Evolutionary conservation across 441 rosid genomes (phyloP).

Genomic region (Erodium moschatum): DNA sequence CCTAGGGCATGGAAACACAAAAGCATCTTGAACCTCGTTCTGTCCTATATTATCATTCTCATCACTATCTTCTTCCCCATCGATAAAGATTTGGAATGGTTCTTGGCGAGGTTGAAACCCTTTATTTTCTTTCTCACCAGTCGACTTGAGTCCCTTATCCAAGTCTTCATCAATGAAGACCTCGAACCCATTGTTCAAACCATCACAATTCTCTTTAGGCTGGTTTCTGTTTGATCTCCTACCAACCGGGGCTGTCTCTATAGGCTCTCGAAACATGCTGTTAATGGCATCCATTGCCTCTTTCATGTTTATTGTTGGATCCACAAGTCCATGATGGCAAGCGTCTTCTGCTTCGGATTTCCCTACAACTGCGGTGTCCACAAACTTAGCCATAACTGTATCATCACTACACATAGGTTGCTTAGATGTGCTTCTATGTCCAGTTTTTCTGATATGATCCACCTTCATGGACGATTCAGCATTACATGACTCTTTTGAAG

Average conservation of each 20-base stretch:
- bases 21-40: constrained; percentile 29
- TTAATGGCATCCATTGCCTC: constrained; percentile 80
- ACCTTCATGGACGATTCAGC: constrained; percentile 7
- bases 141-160: constrained; percentile 24
- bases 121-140: constrained; percentile 25
- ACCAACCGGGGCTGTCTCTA: constrained; percentile 45
- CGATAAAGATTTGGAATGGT: constrained; percentile 53
- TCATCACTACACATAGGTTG: constrained; percentile 32
- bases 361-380: constrained; percentile 63
- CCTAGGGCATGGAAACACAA: constrained; percentile 54
- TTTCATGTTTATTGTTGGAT: constrained; percentile 71
- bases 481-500: constrained; percentile 1
- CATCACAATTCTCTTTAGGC: constrained; percentile 28
- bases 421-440: constrained; percentile 19
- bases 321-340: constrained; percentile 80
- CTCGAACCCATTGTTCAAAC: constrained; percentile 31
- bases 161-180: constrained; percentile 51
- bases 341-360: constrained; percentile 70
- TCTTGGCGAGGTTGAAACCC: constrained; percentile 28
- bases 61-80: constrained; percentile 41
- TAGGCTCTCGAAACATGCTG: constrained; percentile 74
- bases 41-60: constrained; percentile 23
- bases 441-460: constrained; percentile 14
- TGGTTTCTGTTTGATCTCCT: constrained; percentile 37
- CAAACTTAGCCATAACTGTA: constrained; percentile 47